phyloP scores from a whole-genome alignment of 2,329 filamentous ascomycete genomes.

The Talaromyces sp. region DNA sequence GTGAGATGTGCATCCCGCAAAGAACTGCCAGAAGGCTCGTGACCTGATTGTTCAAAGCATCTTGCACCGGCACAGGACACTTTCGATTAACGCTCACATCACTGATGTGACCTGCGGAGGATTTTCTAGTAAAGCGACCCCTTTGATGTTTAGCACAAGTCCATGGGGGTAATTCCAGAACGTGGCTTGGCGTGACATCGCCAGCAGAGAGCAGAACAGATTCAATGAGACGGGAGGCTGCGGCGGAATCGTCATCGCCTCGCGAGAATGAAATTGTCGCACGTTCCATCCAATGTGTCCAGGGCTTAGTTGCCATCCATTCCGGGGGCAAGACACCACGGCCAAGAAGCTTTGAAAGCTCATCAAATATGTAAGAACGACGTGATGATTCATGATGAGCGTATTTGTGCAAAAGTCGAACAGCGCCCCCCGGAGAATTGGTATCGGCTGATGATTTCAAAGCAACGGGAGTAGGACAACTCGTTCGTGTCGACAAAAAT shows the following conservation, averaged over 20 bases:
- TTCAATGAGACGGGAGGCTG: constrained; percentile 36
- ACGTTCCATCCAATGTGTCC: constrained; percentile 39
- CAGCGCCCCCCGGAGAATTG: constrained; percentile 28
- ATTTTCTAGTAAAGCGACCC: constrained; percentile 20
- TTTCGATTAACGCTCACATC: constrained; percentile 9
- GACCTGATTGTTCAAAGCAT: constrained; percentile 41
- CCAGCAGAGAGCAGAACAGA: constrained; percentile 37
- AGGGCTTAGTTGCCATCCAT: constrained; percentile 44
- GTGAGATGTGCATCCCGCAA: constrained; percentile 42
- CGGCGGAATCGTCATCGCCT: constrained; percentile 35
- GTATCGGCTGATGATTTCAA: constrained; percentile 26
- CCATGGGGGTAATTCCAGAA: not conserved
- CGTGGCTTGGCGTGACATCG: constrained; percentile 11
- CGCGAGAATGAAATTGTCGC: constrained; percentile 42
- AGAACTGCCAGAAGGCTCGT: constrained; percentile 39
- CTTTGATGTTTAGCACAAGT: not conserved
- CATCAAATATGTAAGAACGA: constrained; percentile 36
- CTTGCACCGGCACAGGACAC: constrained; percentile 39
- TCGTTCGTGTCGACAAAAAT: constrained; percentile 31
- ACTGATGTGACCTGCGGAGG: constrained; percentile 10
- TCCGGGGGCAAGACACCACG: constrained; percentile 38
- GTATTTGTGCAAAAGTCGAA: constrained; percentile 37
- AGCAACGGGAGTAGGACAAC: constrained; percentile 31
- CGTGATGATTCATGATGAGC: constrained; percentile 16
- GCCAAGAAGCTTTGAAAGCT: constrained; percentile 39